Conservation (phyloP, 2,329 filamentous ascomycete species). For the Fusarium sulawesiense region DNA sequence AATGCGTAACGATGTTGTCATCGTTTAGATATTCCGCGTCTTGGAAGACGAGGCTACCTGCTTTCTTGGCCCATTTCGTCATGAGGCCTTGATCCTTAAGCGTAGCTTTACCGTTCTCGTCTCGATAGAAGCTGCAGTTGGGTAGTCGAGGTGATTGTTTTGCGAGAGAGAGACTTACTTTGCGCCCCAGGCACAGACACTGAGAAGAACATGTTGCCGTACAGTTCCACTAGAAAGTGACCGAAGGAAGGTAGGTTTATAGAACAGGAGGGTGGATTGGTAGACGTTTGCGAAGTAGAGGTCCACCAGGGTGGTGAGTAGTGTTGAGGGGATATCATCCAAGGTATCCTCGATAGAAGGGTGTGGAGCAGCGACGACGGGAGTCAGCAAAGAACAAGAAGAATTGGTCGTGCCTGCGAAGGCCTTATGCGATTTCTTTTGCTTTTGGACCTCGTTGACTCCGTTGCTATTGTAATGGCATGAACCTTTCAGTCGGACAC, state of each 20-base stretch:
- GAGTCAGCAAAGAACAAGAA: no score
- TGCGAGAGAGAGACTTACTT: conserved; percentile 13
- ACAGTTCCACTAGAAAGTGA: not conserved
- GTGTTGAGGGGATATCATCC: not conserved
- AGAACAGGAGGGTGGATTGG: conserved; percentile 22
- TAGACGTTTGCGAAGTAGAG: conserved; percentile 38
- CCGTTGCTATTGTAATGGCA: conserved; percentile 6
- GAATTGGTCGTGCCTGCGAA: no score
- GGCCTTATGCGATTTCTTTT: no score
- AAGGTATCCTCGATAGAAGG: not conserved
- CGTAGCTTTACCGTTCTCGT: rapidly evolving
- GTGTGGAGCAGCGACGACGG: no score
- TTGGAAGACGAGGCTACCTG: conserved; percentile 22
- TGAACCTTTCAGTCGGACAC: not conserved
- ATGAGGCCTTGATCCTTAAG: conserved; percentile 9
- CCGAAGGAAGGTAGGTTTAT: not conserved
- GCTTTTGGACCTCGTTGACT: not conserved
- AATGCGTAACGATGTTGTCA: conserved; percentile 34
- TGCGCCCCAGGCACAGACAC: conserved; percentile 37
- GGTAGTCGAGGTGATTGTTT: rapidly evolving
- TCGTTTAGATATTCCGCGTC: conserved; percentile 19
- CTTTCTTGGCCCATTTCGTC: conserved; percentile 28
- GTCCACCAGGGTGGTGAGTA: not conserved
- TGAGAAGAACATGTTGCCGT: conserved; percentile 16
- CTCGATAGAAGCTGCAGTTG: conserved; percentile 26